Percentiles rank a stretch among this genome's conserved stretches.
Conservation (phyloP, 2,329 filamentous ascomycete species). For the Sphaceloma murrayae region DNA sequence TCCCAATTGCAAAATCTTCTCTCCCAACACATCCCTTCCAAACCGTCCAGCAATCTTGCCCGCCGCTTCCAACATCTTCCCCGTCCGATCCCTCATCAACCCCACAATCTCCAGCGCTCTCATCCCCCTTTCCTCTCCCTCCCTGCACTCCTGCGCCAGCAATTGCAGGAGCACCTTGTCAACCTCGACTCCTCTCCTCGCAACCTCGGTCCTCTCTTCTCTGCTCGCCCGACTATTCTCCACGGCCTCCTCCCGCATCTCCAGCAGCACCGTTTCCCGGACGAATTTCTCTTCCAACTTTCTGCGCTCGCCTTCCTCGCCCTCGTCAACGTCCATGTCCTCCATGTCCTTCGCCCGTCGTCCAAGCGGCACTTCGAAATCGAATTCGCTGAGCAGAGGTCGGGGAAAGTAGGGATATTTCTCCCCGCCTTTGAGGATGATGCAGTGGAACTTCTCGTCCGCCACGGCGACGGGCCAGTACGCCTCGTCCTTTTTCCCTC, state of each 20-base stretch:
- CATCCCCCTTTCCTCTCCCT: slow-evolving; percentile 89
- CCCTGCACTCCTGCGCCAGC: slow-evolving; percentile 78
- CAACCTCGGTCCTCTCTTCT: slow-evolving; percentile 56
- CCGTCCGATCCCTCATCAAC: slow-evolving; percentile 73
- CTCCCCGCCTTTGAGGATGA: slow-evolving; percentile 94
- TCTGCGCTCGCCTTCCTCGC: slow-evolving; percentile 30
- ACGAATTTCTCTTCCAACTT: slow-evolving; percentile 75
- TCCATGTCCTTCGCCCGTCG: slow-evolving; percentile 25
- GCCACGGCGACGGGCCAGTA: slow-evolving; percentile 97
- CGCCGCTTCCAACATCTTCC: slow-evolving; percentile 85
- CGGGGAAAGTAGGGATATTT: slow-evolving; percentile 87
- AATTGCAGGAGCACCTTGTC: slow-evolving; percentile 87
- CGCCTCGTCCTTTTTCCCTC: slow-evolving; percentile 74
- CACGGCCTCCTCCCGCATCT: slow-evolving; percentile 66
- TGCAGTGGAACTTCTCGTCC: slow-evolving; percentile 89
- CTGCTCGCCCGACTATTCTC: slow-evolving; percentile 56
- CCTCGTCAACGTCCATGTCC: slow-evolving; percentile 33
- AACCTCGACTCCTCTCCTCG: slow-evolving; percentile 67
- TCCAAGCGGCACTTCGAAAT: slow-evolving; percentile 72
- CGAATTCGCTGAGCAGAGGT: slow-evolving; percentile 84
- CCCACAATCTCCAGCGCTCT: slow-evolving; percentile 83
- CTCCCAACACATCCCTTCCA: slow-evolving; percentile 65
- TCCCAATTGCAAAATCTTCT: slow-evolving; percentile 81
- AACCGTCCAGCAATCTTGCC: slow-evolving; percentile 83
- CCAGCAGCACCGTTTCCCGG: slow-evolving; percentile 59